phyloP scores from a whole-genome alignment of 768 basidiomycete species.

The Asterophora lycoperdoides region DNA sequence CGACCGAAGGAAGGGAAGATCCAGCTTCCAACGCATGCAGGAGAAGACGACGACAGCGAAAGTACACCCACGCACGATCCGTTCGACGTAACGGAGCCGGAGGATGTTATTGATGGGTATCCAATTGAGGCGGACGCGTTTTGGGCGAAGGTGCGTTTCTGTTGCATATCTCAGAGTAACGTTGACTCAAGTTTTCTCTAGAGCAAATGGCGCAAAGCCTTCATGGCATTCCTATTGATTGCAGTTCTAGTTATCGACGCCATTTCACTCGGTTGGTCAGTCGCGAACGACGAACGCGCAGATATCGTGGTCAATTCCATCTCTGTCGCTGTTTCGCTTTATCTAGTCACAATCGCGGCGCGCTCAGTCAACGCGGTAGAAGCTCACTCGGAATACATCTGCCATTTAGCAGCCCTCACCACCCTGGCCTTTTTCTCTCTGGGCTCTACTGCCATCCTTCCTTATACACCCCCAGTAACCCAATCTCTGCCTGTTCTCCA shows the following conservation, averaged over 20 bases:
- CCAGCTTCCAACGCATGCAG: constrained; percentile 37
- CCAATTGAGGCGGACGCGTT: constrained; percentile 59
- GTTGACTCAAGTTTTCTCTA: constrained; percentile 19
- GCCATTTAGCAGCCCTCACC: constrained; percentile 60
- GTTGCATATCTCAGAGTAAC: not conserved
- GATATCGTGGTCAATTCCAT: constrained; percentile 38
- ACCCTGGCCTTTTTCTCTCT: constrained; percentile 44
- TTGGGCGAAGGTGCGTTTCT: constrained; percentile 46
- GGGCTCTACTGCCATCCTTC: constrained; percentile 52
- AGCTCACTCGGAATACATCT: constrained; percentile 45
- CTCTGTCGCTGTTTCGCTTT: constrained; percentile 53
- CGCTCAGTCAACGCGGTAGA: constrained; percentile 45
- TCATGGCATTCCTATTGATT: constrained; percentile 43
- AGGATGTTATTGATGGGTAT: constrained; percentile 64
- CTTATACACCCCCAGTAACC: constrained; percentile 34
- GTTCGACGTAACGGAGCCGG: constrained; percentile 68
- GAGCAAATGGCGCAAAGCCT: constrained; percentile 58
- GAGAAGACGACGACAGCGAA: constrained; percentile 11
- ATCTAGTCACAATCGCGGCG: constrained; percentile 49
- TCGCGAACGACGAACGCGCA: constrained; percentile 26
- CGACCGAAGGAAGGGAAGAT: constrained; percentile 47
- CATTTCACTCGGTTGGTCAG: constrained; percentile 52
- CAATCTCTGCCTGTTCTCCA: constrained; percentile 19
- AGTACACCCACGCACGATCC: constrained; percentile 41
- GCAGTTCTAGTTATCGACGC: constrained; percentile 47